Conservation (phyloP, 345 rosid genomes). For the Corchorus capsularis region DNA sequence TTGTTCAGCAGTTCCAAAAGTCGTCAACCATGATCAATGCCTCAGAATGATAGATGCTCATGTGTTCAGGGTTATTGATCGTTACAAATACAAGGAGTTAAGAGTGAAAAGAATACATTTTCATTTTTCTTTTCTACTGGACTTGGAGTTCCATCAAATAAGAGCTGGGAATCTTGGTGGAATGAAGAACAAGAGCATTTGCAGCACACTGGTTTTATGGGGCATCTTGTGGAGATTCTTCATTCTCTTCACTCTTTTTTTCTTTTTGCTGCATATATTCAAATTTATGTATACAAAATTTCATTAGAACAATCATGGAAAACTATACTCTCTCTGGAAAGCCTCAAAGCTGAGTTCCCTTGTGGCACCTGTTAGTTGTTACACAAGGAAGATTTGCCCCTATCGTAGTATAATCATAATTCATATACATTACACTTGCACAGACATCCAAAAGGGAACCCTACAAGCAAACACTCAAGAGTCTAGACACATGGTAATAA, state of each 20-base stretch:
- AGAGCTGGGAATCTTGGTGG: conserved; percentile 99
- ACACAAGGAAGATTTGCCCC: background rate
- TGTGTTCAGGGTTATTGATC: too few relatives aligned
- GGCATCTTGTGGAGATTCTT: conserved; percentile 75
- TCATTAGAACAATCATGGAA: background rate
- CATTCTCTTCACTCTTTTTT: conserved; percentile 48
- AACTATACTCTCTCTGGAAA: background rate
- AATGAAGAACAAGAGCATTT: conserved; percentile 96
- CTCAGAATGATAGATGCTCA: background rate
- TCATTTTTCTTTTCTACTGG: too few relatives aligned
- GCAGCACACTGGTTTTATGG: conserved; percentile 66
- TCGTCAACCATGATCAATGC: too few relatives aligned
- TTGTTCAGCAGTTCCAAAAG: too few relatives aligned
- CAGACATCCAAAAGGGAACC: background rate
- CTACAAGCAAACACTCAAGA: background rate
- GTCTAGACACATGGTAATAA: too few relatives aligned
- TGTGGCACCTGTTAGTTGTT: background rate
- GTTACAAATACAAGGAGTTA: too few relatives aligned
- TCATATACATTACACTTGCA: background rate
- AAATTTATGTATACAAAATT: background rate
- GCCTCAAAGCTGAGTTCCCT: background rate
- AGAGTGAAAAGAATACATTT: too few relatives aligned
- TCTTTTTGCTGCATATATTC: background rate
- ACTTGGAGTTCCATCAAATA: conserved; percentile 82
- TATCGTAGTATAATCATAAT: background rate